Percentiles rank a stretch among this genome's conserved stretches.
Evolutionary conservation across 306 rosid genomes (phyloP).

Genomic region (Pterocarpus macrocarpus): DNA sequence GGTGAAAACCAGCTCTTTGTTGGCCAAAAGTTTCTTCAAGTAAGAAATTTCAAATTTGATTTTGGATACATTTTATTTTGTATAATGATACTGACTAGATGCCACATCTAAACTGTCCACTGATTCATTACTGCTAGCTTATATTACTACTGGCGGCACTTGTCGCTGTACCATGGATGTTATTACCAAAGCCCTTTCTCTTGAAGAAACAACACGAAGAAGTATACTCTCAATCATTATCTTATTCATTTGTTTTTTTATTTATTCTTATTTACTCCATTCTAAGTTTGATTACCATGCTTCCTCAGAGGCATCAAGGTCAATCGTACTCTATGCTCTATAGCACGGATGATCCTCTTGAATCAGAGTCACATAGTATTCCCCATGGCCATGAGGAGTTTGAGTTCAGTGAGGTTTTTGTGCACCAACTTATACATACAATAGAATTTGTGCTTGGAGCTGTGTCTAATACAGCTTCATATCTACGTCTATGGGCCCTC

Average conservation of each 20-base stretch:
- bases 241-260: neutral
- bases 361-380: constrained; percentile 59
- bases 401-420: constrained; percentile 89
- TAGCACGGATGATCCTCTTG: constrained; percentile 67
- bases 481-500: constrained; percentile 98
- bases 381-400: constrained; percentile 76
- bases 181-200: constrained; percentile 92
- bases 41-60: constrained; percentile 45
- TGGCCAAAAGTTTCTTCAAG: constrained; percentile 95
- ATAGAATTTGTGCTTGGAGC: constrained; percentile 98
- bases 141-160: constrained; percentile 76
- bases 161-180: constrained; percentile 98
- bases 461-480: constrained; percentile 97
- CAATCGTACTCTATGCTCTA: constrained; percentile 71
- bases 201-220: constrained; percentile 80
- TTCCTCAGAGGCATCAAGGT: constrained; percentile 72
- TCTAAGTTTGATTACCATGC: constrained; percentile 23
- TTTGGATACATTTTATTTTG: constrained; percentile 29
- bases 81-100: constrained; percentile 21
- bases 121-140: constrained; percentile 56
- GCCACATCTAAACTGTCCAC: constrained; percentile 41
- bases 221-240: constrained; percentile 56
- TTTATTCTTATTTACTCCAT: neutral
- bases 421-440: constrained; percentile 96
- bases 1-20: constrained; percentile 91